Base-by-base conservation (phyloP, 352 stramenopile genomes). In the Pythium apleroticum region DNA sequence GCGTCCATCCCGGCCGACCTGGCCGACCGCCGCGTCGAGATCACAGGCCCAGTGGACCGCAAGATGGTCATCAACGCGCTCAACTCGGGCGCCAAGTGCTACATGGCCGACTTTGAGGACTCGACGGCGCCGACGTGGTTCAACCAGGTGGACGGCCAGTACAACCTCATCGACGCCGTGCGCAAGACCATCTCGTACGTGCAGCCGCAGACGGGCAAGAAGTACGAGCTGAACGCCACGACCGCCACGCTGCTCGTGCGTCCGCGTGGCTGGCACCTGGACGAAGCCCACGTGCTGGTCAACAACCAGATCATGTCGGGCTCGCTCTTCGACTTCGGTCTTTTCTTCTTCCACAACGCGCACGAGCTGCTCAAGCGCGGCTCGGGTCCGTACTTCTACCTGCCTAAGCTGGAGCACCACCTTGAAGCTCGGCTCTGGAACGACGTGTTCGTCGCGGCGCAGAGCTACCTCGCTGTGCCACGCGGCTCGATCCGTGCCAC, bases 51-150 rank as follows among this genome's bases (percentile, higher is more conserved):
- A 3, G 89, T 98, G 28, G 90, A 98, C 80, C 88, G 95, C 33
- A 98, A 99, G 83, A 99, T 99, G 96, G 91, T 98, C 8, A 98
- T 98, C 67, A 98, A 98, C 75, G 96, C 92, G 12, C 80, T 98
- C 60, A 98, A 98, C 79, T 97, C 82, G 64, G 95, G 95, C 58
- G 88, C 93, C 52, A 95, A 92, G 80, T 93, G 81, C 69, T 98
- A 98, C 84, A 98, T 98, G 96, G 96, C 96, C 25, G 96, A 98
- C 73, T 98, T 98, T 75, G 96, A 98, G 78, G 88, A 95, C 77
- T 98, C 90, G 57, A 97, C 88, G 7, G 86, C 88, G 53, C 96
- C 96, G 28, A 98, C 95, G 19, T 99, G 93, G 93, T 88, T 78
- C 27, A 98, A 98, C 68, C 77, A 97, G 65, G 86, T 97, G 19